Evolutionary conservation across 2,329 filamentous ascomycete genomes (phyloP).

Genomic region (Arachnopeziza araneosa): DNA sequence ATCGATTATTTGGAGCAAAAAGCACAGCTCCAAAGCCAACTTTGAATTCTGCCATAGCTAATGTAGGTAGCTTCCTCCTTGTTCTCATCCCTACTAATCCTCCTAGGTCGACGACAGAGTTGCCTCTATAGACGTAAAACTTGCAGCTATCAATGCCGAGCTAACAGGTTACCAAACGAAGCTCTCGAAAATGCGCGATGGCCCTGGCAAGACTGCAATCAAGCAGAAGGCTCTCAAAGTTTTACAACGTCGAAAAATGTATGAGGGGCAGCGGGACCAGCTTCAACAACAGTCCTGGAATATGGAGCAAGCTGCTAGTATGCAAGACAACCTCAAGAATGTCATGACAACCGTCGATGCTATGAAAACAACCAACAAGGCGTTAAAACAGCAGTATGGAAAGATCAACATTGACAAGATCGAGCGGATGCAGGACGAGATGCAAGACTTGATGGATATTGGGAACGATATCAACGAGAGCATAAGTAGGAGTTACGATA

Average conservation of each 20-base stretch:
- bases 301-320: conserved; percentile 97
- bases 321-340: conserved; percentile 98
- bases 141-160: conserved; percentile 86
- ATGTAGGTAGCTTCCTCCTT: conserved; percentile 45
- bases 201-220: conserved; percentile 85
- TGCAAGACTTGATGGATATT: conserved; percentile 96
- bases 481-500: conserved; percentile 82
- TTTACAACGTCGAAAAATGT: conserved; percentile 86
- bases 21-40: conserved; percentile 84
- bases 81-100: conserved; percentile 14
- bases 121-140: conserved; percentile 87
- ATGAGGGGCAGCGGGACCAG: conserved; percentile 91
- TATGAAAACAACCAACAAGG: conserved; percentile 94
- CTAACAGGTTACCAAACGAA: conserved; percentile 83
- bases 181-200: conserved; percentile 88
- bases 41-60: conserved; percentile 74
- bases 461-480: conserved; percentile 98
- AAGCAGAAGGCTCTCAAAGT: conserved; percentile 94
- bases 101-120: conserved; percentile 70
- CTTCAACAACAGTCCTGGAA: conserved; percentile 95
- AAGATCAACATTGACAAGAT: conserved; percentile 98
- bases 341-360: conserved; percentile 98
- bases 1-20: conserved; percentile 90
- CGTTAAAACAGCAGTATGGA: conserved; percentile 87
- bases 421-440: conserved; percentile 95